Evolutionary conservation across 108 stramenopile genomes (phyloP).

Genomic region (Fragilaria crotonensis): DNA sequence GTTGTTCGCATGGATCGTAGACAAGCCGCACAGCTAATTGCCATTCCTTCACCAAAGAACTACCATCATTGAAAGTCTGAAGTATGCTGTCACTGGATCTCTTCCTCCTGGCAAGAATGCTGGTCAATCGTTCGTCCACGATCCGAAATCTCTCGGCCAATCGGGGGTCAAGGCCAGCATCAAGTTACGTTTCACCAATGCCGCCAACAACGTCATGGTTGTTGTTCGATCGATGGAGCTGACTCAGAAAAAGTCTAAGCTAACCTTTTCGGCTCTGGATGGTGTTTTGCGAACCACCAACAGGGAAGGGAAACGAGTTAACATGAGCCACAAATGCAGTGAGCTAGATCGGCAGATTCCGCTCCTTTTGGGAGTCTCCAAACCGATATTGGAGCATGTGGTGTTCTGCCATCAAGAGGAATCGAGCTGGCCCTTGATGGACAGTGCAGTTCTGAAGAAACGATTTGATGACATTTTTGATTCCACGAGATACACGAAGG

Average conservation of each 20-base stretch:
- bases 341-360: slow-evolving; percentile 91
- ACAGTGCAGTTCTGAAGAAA: slow-evolving; percentile 96
- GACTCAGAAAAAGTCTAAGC: slow-evolving; percentile 72
- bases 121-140: slow-evolving; percentile 92
- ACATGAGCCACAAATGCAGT: slow-evolving; percentile 82
- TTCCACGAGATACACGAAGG: slow-evolving; percentile 81
- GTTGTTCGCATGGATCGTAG: too few relatives aligned
- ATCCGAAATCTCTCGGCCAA: slow-evolving; percentile 70
- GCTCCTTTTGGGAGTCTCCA: slow-evolving; percentile 77
- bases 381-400: slow-evolving; percentile 95
- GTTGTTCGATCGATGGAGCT: slow-evolving; percentile 89
- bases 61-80: slow-evolving; percentile 98
- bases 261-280: slow-evolving; percentile 88
- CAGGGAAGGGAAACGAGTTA: slow-evolving; percentile 50
- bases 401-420: slow-evolving; percentile 98
- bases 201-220: slow-evolving; percentile 74
- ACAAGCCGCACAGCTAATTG: not conserved
- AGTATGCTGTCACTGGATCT: slow-evolving; percentile 92
- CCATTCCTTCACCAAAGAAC: slow-evolving; percentile 63
- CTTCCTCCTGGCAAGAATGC: slow-evolving; percentile 89
- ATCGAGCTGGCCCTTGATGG: slow-evolving; percentile 84
- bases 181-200: slow-evolving; percentile 85
- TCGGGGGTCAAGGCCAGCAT: slow-evolving; percentile 70
- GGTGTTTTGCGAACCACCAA: slow-evolving; percentile 76
- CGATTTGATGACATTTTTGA: slow-evolving; percentile 99